A percentile compares a stretch with the other conserved stretches of the same genome.
phyloP scores from a whole-genome alignment of 208 protist genomes.

The Leptomonas seymouri region DNA sequence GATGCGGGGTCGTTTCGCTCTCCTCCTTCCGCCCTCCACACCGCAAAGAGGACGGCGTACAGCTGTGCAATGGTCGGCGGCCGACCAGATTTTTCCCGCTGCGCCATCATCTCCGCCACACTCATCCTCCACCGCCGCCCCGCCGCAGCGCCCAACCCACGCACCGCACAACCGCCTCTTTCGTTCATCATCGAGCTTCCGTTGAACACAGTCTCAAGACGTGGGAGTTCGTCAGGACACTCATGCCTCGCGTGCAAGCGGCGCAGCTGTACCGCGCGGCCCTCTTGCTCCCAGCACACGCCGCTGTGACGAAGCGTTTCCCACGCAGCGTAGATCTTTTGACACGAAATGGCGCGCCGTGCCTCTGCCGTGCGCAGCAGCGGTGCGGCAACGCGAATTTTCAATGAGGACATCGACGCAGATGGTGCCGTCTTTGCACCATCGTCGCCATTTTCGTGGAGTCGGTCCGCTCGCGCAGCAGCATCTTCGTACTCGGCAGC shows the following conservation, averaged over 20 bases:
- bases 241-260: conserved; percentile 15
- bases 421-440: too few species aligned
- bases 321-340: conserved; percentile 32
- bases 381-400: too few species aligned
- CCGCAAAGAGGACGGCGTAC: conserved; percentile 33
- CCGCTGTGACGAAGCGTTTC: conserved; percentile 19
- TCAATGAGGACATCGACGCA: background rate
- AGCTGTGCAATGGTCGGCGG: conserved; percentile 37
- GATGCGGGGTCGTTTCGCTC: background rate
- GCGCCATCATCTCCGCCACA: conserved; percentile 30
- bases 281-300: conserved; percentile 8
- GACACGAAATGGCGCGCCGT: conserved; percentile 8
- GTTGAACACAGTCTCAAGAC: background rate
- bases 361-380: background rate
- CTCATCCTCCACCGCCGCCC: background rate
- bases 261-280: conserved; percentile 23
- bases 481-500: background rate
- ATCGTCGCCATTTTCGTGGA: background rate
- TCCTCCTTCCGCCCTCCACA: conserved; percentile 10
- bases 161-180: too few species aligned
- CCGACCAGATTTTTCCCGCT: conserved; percentile 22
- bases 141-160: too few species aligned
- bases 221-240: conserved; percentile 16
- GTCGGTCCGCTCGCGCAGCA: background rate
- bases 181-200: background rate